Percentiles rank a stretch among this genome's conserved stretches.
Evolutionary conservation across 2,329 filamentous ascomycete genomes (phyloP).

Genomic region (Cladophialophora carrionii): DNA sequence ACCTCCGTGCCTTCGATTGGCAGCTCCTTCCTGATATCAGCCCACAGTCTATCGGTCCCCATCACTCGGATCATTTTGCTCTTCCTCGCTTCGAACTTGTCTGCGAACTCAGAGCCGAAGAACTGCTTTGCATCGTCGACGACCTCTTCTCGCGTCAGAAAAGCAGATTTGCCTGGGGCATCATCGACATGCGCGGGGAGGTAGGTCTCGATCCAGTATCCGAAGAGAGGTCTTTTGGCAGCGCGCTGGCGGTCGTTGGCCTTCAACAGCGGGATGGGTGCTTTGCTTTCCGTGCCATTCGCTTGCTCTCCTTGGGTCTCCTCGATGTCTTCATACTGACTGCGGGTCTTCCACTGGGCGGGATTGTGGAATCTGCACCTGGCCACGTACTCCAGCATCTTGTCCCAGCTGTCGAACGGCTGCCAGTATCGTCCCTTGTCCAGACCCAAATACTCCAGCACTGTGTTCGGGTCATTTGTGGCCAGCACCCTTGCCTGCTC

Average conservation of each 20-base stretch:
- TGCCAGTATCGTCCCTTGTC: conserved; percentile 54
- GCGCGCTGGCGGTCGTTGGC: conserved; percentile 38
- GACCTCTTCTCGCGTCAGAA: conserved; percentile 30
- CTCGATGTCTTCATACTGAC: conserved; percentile 53
- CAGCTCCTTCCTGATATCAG: conserved; percentile 27
- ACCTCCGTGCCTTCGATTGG: conserved; percentile 20
- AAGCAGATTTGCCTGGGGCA: conserved; percentile 14
- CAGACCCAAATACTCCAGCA: conserved; percentile 58
- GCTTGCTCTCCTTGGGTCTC: conserved; percentile 37
- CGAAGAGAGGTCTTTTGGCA: conserved; percentile 42
- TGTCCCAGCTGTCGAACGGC: conserved; percentile 54
- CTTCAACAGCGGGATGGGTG: conserved; percentile 4
- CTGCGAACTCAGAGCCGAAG: conserved; percentile 29
- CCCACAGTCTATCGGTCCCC: conserved; percentile 29
- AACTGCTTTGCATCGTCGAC: conserved; percentile 30
- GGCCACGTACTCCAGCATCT: conserved; percentile 33
- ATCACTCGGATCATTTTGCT: conserved; percentile 17
- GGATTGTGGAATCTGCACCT: conserved; percentile 32
- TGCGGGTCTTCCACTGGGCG: conserved; percentile 1
- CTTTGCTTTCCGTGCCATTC: not conserved
- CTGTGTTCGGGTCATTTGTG: conserved; percentile 58
- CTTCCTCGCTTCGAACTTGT: conserved; percentile 23
- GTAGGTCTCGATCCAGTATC: conserved; percentile 37
- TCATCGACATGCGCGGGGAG: conserved; percentile 30
- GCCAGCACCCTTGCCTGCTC: conserved; percentile 58